Evolutionary conservation across 2,329 filamentous ascomycete genomes (phyloP).

Genomic region (Albifimbria verrucaria): DNA sequence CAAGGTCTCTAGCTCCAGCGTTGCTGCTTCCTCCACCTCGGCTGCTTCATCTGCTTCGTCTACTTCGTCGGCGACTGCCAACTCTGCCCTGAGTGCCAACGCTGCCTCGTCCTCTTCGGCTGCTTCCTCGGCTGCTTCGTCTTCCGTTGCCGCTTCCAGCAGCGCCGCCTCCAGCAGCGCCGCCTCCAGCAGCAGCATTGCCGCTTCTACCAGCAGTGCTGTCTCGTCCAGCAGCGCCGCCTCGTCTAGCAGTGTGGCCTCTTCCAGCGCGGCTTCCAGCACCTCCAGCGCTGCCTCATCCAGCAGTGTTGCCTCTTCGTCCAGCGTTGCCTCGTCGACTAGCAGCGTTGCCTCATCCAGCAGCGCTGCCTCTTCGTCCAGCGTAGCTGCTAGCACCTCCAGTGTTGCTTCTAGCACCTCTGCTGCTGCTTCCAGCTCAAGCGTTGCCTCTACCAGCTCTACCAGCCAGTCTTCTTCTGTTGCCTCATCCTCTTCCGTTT

Average conservation of each 20-base stretch:
- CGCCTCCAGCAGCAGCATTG: neutral
- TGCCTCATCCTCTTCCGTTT: conserved; percentile 3
- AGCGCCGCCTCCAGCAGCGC: neutral
- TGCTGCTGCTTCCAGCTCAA: conserved; percentile 3
- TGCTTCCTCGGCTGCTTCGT: neutral
- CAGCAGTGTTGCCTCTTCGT: neutral
- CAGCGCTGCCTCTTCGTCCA: neutral
- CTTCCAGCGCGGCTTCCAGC: no score
- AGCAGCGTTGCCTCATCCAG: neutral
- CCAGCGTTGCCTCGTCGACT: neutral
- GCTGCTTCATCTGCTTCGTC: neutral
- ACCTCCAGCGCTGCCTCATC: neutral
- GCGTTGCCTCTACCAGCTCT: neutral
- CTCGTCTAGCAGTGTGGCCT: neutral
- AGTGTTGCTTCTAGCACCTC: neutral
- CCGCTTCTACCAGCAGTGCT: neutral
- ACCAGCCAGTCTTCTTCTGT: conserved; percentile 3
- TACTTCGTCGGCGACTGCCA: neutral
- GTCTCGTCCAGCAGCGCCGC: neutral
- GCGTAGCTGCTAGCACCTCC: neutral
- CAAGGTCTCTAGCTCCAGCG: conserved; percentile 4
- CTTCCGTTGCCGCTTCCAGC: neutral
- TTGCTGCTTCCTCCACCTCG: conserved; percentile 2
- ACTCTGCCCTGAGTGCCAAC: no score
- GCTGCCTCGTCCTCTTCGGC: neutral